Base-by-base conservation (phyloP, 352 stramenopile genomes). In the Phytophthora aleatoria region DNA sequence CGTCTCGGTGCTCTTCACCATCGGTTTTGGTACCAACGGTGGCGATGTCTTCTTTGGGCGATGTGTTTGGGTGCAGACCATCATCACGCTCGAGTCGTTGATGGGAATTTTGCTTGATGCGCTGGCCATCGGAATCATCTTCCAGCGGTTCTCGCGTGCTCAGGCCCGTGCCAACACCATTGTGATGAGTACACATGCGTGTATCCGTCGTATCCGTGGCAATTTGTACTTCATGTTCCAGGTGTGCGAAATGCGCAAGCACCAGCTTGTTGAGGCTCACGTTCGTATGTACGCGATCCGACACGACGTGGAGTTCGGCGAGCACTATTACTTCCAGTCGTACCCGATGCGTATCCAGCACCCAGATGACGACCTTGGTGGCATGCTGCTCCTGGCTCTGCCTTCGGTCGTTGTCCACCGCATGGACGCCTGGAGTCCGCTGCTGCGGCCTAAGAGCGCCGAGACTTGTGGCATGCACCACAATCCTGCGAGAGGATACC, bases 151-250 rank as follows among this genome's bases (percentile, higher is more conserved):
- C 50, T 96, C 93, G 39, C 79, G 94, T 3, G 95, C 92, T 10
- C 86, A 97, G 59, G 79, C 84, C 26, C 87, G 97, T 36, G 90
- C 94, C 50, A 95, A 91, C 61, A 98, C 94, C 9, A 97, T 99
- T 65, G 76, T 98, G 1, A 93, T 99, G 69, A 98, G 87, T 64
- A 92, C 97, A 44, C 92, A 94, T 54, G 95, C 96, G 3, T 81
- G 96, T 13, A 81, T 98, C 56, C 87, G 91, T 31, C 81, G 89
- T 49, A 87, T 99, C 24, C 77, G 90, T 28, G 93, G 92, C 24
- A 69, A 96, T 36, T 73, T 92, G 48, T 98, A 98, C 80, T 96
- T 98, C 57, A 98, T 98, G 77, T 95, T 95, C 50, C 97, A 89
- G 62, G 91, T 79, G 10, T 93, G 83, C 56, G 87, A 96, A 65